Evolutionary conservation across 768 basidiomycete genomes (phyloP), one percentile per base, ranked within the genome.

Genomic region (Panus rudis): DNA sequence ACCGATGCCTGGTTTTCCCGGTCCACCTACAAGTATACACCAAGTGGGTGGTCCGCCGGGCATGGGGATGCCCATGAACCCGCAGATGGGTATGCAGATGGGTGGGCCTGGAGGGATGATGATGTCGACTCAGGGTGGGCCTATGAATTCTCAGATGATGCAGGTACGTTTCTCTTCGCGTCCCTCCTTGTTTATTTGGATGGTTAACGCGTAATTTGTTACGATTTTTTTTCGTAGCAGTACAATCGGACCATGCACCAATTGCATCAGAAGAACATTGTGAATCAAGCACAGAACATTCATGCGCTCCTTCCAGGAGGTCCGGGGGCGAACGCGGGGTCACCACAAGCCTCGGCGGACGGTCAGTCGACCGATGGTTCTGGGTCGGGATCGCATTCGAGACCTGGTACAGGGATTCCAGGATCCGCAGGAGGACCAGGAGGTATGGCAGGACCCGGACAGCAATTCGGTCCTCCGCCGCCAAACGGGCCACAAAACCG

Each of bases 211-310:
- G 13, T 14, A 17, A 38, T 20, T 32, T 34, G 42, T 35, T 42
- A n/a, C 23, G 37, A 37, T 25, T 16, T 41, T 16, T 35, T 39
- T 21, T 39, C 39, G 25, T 57, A 41, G 19, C 63, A 69, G 47
- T 69, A 69, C 41, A 62, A 63, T n/a, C 64, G 66, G 41, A 57
- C 48, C 52, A 64, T 68, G 62, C 63, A 51, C 49, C 61, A 58
- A 33, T 28, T 57, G 25, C 68, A 69, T 47, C 63, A 71, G 44
- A 64, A 58, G 43, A 26, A 16, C 20, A 33, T 50, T 1, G 50
- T 49, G 6, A 48, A 46, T n/a, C 42, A 30, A 5, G 37, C 31
- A n/a, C 16, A 43, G 32, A 45, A 41, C 39, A 57, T 51, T 12
- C n/a, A n/a, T n/a, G n/a, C n/a, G n/a, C 53, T 66, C 28, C 61